Evolutionary conservation across 2,329 filamentous ascomycete species (phyloP).

Genomic region (Pseudogymnoascus sp.): DNA sequence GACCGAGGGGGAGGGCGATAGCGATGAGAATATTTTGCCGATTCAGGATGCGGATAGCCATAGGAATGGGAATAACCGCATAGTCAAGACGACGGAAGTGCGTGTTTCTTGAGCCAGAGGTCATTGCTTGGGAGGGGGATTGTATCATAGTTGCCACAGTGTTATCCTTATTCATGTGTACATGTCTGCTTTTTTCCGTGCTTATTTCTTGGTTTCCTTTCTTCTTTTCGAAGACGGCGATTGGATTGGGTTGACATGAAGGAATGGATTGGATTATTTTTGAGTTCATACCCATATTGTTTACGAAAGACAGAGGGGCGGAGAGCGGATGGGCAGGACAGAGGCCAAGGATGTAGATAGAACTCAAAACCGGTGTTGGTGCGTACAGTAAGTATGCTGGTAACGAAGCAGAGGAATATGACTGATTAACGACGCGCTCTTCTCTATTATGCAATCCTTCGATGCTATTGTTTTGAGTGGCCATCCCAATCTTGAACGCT

Average conservation of each 20-base stretch:
- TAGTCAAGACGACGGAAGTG: conserved; percentile 18
- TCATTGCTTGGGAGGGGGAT: not conserved
- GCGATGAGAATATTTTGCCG: conserved; percentile 19
- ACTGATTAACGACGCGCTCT: not conserved
- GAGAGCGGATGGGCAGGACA: not conserved
- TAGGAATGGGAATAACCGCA: conserved; percentile 6
- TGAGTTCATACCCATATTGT: not conserved
- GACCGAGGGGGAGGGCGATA: conserved; percentile 13
- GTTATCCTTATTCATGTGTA: not conserved
- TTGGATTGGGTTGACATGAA: not conserved
- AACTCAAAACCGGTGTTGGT: not conserved
- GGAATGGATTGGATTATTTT: not conserved
- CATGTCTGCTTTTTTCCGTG: not conserved
- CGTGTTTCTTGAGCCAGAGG: conserved; percentile 10
- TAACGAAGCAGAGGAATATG: not conserved
- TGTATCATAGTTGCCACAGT: conserved; percentile 1
- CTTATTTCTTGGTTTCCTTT: not conserved
- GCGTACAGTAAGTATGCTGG: not conserved
- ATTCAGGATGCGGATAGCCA: conserved; percentile 10
- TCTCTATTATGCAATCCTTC: not conserved
- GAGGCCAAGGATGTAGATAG: not conserved
- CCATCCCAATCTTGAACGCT: not conserved
- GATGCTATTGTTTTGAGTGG: not conserved
- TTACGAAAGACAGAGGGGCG: not conserved
- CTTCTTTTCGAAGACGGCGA: not conserved